phyloP scores from a whole-genome alignment of 371 early-diverging fungal species.

The Syncephalis fuscata region DNA sequence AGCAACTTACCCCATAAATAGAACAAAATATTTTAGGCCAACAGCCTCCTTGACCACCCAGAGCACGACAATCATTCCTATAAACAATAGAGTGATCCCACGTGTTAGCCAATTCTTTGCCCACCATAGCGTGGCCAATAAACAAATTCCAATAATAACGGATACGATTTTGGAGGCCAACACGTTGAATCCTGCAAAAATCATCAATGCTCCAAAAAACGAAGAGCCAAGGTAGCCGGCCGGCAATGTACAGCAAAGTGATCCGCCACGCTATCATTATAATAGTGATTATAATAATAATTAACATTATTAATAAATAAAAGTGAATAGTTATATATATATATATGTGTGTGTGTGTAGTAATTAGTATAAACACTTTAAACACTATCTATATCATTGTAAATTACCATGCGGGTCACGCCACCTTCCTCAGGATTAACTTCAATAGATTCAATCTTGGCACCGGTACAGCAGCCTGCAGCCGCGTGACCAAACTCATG shows the following conservation, averaged over 20 bases:
- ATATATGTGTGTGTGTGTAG: neutral
- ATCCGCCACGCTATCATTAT: conserved; percentile 54
- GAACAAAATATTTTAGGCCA: conserved; percentile 68
- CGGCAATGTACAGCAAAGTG: conserved; percentile 53
- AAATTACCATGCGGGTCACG: conserved; percentile 61
- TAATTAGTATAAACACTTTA: conserved; percentile 20
- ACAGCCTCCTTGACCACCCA: conserved; percentile 65
- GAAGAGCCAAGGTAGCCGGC: conserved; percentile 65
- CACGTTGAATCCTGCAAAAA: conserved; percentile 80
- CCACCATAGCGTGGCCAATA: conserved; percentile 63
- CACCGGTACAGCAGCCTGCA: conserved; percentile 72
- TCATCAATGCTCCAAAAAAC: conserved; percentile 69
- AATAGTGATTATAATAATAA: conserved; percentile 5
- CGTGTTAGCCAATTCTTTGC: conserved; percentile 80
- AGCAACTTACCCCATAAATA: conserved; percentile 64
- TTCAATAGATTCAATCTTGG: conserved; percentile 73
- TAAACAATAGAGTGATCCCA: conserved; percentile 61
- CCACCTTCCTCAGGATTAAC: conserved; percentile 92
- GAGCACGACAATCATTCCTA: conserved; percentile 60
- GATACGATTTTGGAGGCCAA: conserved; percentile 71
- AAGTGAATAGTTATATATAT: neutral
- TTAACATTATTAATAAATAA: neutral
- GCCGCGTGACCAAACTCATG: conserved; percentile 75
- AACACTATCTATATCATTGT: no score
- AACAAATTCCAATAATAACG: conserved; percentile 55